Conservation (phyloP, 352 stramenopile species). For the Pythium folliculosum region DNA sequence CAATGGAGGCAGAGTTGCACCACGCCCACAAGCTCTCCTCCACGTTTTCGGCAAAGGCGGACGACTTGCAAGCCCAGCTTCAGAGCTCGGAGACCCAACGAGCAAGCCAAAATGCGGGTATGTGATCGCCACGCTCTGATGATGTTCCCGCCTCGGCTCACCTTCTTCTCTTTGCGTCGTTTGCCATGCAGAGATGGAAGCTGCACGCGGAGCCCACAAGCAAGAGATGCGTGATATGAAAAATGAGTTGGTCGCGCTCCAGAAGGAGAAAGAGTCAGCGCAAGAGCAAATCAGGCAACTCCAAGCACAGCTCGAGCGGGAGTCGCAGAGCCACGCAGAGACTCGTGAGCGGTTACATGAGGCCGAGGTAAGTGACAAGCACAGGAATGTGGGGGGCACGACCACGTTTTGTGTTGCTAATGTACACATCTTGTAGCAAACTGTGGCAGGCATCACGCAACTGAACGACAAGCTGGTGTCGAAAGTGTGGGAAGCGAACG, state of each 20-base stretch:
- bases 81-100: constrained; percentile 48
- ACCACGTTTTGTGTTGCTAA: neutral
- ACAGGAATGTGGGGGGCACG: neutral
- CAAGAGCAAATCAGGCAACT: constrained; percentile 41
- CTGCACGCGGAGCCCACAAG: constrained; percentile 36
- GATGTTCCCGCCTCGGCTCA: neutral
- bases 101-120: constrained; percentile 40
- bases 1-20: constrained; percentile 45
- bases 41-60: constrained; percentile 54
- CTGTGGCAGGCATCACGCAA: constrained; percentile 59
- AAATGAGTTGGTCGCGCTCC: constrained; percentile 32
- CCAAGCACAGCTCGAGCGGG: constrained; percentile 43
- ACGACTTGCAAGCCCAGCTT: constrained; percentile 54
- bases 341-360: constrained; percentile 49
- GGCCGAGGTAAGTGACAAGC: constrained; percentile 43
- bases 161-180: neutral
- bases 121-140: neutral
- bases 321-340: constrained; percentile 47
- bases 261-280: constrained; percentile 31
- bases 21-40: constrained; percentile 52
- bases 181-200: constrained; percentile 39
- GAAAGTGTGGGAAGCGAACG: constrained; percentile 64
- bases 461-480: constrained; percentile 72
- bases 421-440: constrained; percentile 40
- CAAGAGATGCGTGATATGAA: constrained; percentile 35